Evolutionary conservation across 78 protist genomes (phyloP).

Genomic region (Dictyostelium brefeldianum): DNA sequence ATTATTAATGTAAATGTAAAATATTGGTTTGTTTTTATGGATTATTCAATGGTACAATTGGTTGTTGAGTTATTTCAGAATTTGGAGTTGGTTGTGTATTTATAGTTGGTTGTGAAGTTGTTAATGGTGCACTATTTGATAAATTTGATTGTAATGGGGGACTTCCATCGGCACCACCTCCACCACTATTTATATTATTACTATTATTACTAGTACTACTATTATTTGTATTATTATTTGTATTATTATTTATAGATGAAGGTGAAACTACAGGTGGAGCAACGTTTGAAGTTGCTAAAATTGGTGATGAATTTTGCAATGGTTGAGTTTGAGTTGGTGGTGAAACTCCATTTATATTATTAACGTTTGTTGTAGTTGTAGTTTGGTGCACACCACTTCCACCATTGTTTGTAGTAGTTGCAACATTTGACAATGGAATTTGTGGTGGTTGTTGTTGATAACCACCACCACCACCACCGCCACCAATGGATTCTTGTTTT

Average conservation of each 20-base stretch:
- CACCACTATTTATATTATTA: too few relatives aligned
- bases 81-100: background rate
- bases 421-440: too few relatives aligned
- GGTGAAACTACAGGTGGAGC: conserved; percentile 15
- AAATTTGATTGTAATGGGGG: too few relatives aligned
- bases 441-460: background rate
- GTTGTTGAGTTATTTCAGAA: background rate
- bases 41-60: conserved; percentile 32
- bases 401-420: background rate
- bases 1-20: too few relatives aligned
- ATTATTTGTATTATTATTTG: background rate
- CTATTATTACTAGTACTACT: too few relatives aligned
- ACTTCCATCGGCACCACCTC: too few relatives aligned
- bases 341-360: background rate
- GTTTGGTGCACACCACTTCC: background rate
- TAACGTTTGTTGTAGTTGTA: background rate
- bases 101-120: background rate
- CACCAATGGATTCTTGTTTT: background rate
- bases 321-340: background rate
- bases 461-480: too few relatives aligned
- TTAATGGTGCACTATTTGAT: background rate
- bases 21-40: background rate
- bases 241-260: background rate
- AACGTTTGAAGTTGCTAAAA: background rate
- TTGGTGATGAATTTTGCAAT: conserved; percentile 1